Base-by-base conservation (phyloP, 2,329 filamentous ascomycete species). In the Polychaeton citri region DNA sequence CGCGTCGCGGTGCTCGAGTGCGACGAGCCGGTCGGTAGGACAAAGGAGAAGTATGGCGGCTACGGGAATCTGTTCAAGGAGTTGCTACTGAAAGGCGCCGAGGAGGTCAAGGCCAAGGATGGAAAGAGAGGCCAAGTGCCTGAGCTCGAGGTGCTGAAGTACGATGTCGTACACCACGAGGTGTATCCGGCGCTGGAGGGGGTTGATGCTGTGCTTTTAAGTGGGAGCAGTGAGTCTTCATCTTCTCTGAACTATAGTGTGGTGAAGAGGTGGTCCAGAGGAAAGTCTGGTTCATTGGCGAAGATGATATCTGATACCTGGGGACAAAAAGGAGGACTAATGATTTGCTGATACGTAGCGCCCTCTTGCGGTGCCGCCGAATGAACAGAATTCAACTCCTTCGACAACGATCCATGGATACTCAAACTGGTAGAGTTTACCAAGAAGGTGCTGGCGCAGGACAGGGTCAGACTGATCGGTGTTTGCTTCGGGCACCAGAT, bases 401-500 rank as follows among this genome's bases (percentile, higher is more conserved):
- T 79, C 52, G 81, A 82, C 42, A 63, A 78, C 47, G 68, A 75
- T 34, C 71, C 77, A 0, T 93, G 85, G 85, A 88, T 90, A 43
- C 43, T 77, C 30, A 75, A 71, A 36, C 68, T 93, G 1, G 77
- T 85, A 13, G 74, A 76, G 2, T 93, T 76, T 50, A 74, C 72
- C 0, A 63, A 66, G 34, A 63, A 68, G 44, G 65, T 81, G 3
- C 65, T 83, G 21, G 64, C 66, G 9, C 70, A 79, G 43, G 64
- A 69, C 18, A 65, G 74, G 1, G 72, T 90, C 6, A 71, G 75
- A 21, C 60, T 87, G n/a, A 67, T 93, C 12, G 85, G 84, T 8
- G 70, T 90, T 12, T 93, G 85, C 59, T 93, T 88, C 56, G 85
- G 85, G 4, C 85, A 92, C 55, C 84, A 93, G 63, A 86, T 93